phyloP scores from a whole-genome alignment of 1,139 yeast species.

The Suhomyces bolitotheri region DNA sequence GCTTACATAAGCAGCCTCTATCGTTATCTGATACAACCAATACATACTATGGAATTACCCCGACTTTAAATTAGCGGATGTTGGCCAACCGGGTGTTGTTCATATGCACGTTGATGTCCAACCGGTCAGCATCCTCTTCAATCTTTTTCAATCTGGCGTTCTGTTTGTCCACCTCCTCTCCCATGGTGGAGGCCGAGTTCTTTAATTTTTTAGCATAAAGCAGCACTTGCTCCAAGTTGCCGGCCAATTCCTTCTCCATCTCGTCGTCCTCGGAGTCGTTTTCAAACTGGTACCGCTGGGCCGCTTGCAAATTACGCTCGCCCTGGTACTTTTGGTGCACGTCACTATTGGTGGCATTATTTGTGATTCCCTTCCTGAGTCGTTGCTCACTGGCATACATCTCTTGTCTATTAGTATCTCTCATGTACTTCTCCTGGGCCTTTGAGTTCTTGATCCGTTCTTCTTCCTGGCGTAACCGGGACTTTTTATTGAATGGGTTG shows the following conservation, averaged over 20 bases:
- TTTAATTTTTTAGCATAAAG: conserved; percentile 45
- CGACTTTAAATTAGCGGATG: no score
- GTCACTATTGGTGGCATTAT: conserved; percentile 40
- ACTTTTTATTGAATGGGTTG: conserved; percentile 86
- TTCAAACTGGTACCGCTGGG: conserved; percentile 51
- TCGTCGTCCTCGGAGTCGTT: conserved; percentile 60
- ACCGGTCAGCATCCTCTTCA: conserved; percentile 56
- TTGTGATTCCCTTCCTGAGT: conserved; percentile 43
- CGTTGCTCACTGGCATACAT: conserved; percentile 51
- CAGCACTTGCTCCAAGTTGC: conserved; percentile 55
- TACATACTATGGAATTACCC: no score
- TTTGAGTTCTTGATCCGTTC: conserved; percentile 66
- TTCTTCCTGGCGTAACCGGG: conserved; percentile 75
- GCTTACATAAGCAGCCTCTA: no score
- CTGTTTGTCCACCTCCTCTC: conserved; percentile 52
- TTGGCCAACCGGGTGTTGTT: conserved; percentile 48
- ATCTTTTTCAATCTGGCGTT: conserved; percentile 49
- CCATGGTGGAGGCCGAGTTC: conserved; percentile 46
- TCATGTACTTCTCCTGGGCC: conserved; percentile 55
- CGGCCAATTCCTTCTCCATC: conserved; percentile 56
- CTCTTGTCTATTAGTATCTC: conserved; percentile 44
- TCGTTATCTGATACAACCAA: no score
- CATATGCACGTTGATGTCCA: conserved; percentile 56
- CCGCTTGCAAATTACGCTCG: conserved; percentile 49
- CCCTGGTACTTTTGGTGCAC: conserved; percentile 51